Evolutionary conservation across 257 asterid species (phyloP).

Genomic region (Petunia secreta): DNA sequence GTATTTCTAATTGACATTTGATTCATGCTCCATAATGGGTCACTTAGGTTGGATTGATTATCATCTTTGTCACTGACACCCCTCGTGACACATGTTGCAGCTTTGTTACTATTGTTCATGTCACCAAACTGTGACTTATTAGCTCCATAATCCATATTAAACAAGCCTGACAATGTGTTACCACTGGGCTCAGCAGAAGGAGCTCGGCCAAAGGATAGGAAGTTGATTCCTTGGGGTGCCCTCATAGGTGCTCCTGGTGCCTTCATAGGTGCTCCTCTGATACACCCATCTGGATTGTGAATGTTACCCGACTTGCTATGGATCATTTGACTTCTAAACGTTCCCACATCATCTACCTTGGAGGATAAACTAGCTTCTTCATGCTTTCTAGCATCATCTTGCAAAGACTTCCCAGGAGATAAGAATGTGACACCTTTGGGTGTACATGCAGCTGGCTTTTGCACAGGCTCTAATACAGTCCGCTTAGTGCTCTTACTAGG

Average conservation of each 20-base stretch:
- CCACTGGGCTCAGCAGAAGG: conserved; percentile 46
- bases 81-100: conserved; percentile 31
- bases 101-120: conserved; percentile 27
- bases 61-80: conserved; percentile 29
- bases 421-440: conserved; percentile 75
- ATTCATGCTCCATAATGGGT: conserved; percentile 18
- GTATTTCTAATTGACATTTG: conserved; percentile 31
- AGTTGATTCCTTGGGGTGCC: conserved; percentile 76
- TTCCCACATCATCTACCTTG: conserved; percentile 33
- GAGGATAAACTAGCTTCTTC: conserved; percentile 43
- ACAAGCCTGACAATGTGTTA: conserved; percentile 40
- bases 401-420: conserved; percentile 35
- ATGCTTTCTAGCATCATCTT: conserved; percentile 40
- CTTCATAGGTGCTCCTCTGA: conserved; percentile 40
- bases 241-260: conserved; percentile 46
- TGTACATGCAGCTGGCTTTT: conserved; percentile 40
- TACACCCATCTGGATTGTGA: conserved; percentile 37
- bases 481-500: conserved; percentile 42
- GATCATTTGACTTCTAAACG: conserved; percentile 29
- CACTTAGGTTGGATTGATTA: conserved; percentile 36
- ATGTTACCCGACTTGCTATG: conserved; percentile 30
- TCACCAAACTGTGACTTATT: conserved; percentile 39
- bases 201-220: conserved; percentile 71
- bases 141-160: conserved; percentile 32
- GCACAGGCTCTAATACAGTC: conserved; percentile 35